Conservation (phyloP, 2,329 filamentous ascomycete species). For the Ophiosphaerella herpotricha region DNA sequence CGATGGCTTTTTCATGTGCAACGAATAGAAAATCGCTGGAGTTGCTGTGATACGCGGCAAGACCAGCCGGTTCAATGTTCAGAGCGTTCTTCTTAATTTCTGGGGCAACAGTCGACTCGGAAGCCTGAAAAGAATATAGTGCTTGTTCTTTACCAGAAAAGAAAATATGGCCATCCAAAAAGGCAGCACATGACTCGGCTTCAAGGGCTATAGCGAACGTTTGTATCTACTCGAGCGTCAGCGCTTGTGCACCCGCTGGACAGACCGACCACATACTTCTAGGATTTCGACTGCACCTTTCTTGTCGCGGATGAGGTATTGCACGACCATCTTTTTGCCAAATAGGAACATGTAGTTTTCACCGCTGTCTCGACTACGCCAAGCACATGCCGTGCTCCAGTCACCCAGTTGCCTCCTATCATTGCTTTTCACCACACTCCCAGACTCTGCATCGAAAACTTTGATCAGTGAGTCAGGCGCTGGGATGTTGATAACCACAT, state of each 20-base stretch:
- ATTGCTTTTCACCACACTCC: slow-evolving; percentile 19
- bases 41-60: slow-evolving; percentile 25
- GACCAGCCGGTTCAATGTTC: slow-evolving; percentile 24
- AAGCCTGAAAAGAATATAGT: slow-evolving; percentile 38
- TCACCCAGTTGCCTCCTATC: slow-evolving; percentile 34
- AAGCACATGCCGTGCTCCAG: slow-evolving; percentile 36
- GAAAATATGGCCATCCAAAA: slow-evolving; percentile 24
- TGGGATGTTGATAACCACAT: slow-evolving; percentile 35
- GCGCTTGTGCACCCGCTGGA: background rate
- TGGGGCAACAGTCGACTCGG: slow-evolving; percentile 23
- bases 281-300: slow-evolving; percentile 24
- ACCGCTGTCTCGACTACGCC: slow-evolving; percentile 31
- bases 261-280: slow-evolving; percentile 17
- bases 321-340: slow-evolving; percentile 36
- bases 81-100: slow-evolving; percentile 18
- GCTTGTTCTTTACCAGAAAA: slow-evolving; percentile 34
- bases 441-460: slow-evolving; percentile 26
- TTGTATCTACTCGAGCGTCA: slow-evolving; percentile 26
- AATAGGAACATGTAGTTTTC: slow-evolving; percentile 36
- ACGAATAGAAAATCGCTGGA: slow-evolving; percentile 29
- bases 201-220: slow-evolving; percentile 35
- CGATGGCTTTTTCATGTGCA: slow-evolving; percentile 28
- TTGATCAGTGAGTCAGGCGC: slow-evolving; percentile 34
- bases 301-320: slow-evolving; percentile 23
- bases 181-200: slow-evolving; percentile 29